Evolutionary conservation across 2,329 filamentous ascomycete species (phyloP).

Genomic region (Fusarium xyrophilum): DNA sequence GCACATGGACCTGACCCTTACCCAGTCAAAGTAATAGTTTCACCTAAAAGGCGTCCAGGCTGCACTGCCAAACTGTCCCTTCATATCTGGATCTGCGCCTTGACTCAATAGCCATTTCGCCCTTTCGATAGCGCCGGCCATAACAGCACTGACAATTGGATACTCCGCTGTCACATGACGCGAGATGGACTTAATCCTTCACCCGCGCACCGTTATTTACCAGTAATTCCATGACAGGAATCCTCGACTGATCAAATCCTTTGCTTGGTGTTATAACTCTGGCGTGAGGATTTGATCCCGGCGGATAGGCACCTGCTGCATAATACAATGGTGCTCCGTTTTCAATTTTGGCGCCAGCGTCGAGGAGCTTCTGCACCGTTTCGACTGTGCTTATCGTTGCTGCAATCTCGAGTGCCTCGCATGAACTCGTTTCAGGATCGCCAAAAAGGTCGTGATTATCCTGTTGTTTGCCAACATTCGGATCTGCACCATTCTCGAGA

Average conservation of each 20-base stretch:
- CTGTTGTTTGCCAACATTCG: conserved; percentile 26
- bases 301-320: conserved; percentile 15
- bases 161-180: conserved; percentile 18
- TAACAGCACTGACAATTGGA: conserved; percentile 29
- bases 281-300: background rate
- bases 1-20: no score
- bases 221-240: conserved; percentile 27
- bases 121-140: conserved; percentile 28
- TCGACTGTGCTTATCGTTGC: conserved; percentile 1
- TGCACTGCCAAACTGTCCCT: conserved; percentile 27
- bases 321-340: conserved; percentile 30
- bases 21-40: no score
- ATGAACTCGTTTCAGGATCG: conserved; percentile 16
- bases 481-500: conserved; percentile 27
- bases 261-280: background rate
- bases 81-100: conserved; percentile 22
- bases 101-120: conserved; percentile 27
- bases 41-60: no score
- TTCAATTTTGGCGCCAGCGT: conserved; percentile 12
- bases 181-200: conserved; percentile 2
- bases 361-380: conserved; percentile 18
- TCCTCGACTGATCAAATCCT: conserved; percentile 13
- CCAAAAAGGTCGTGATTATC: conserved; percentile 18
- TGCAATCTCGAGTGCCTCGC: conserved; percentile 19
- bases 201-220: conserved; percentile 23